Evolutionary conservation across 148 eudicot genomes (phyloP), one percentile per base, ranked within the genome.

Genomic region (Vaccinium myrtillus): DNA sequence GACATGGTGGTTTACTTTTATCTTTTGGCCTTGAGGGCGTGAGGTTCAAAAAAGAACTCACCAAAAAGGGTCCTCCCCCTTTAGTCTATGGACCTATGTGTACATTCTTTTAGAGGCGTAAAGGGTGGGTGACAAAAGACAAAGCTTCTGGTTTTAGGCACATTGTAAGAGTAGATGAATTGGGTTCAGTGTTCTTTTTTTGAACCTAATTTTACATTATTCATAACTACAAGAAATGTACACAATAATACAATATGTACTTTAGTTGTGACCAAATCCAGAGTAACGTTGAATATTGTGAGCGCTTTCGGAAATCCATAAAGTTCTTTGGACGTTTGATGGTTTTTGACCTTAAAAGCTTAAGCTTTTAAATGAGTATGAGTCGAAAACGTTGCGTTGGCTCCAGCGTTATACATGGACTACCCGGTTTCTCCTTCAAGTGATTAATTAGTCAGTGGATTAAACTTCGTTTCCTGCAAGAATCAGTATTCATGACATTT

Each of bases 1-100:
- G 39, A 46, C 74, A 43, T 21, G 36, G 43, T 53, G 81, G 32
- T 78, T 78, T 78, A 63, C 81, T 78, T 78, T 23, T 51, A 2
- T 25, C 46, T 53, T 78, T 53, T 78, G 46, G 39, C 39, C 19
- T 25, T 77, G 1, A 11, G 32, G 59, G 61, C 81, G 27, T 78
- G 21, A 55, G 43, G 79, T 51, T 50, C 61, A 13, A 56, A 78
- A 78, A 27, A 27, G 18, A 78, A 76, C 39, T 23, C 63, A 78
- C 39, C 18, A 6, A 51, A 77, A 77, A 50, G 23, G 55, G 10
- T 21, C 49, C 53, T 36, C 32, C 48, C 55, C n/a, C 19, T 73
- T 73, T 39, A 19, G 11, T 18, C 21, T 18, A 16, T 9, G 21
- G 39, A 67, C 73, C 51, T 46, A 7, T 46, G 8, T 18, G 49